A percentile compares a stretch with the other conserved stretches of the same genome.
These are phyloP conservation scores for Phytophthora parvispora DNA, from an alignment of 352 stramenopile species.

Conservation along the genomic window DNA sequence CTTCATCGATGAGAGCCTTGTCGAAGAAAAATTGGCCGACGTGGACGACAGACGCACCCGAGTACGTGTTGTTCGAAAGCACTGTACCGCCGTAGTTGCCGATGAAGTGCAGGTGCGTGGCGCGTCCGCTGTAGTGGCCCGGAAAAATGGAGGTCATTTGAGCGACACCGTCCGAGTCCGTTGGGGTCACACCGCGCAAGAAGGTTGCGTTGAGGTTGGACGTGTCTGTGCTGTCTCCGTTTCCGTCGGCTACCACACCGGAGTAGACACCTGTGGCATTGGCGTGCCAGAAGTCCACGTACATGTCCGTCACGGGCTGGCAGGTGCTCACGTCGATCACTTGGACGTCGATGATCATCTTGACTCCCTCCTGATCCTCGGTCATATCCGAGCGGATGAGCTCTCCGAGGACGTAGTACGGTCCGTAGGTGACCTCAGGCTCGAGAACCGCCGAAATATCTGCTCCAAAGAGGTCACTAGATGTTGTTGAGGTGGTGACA, in stretches of 20 bases:
- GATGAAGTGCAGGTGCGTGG: conserved; percentile 40
- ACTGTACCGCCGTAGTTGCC: conserved; percentile 31
- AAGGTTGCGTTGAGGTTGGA: conserved; percentile 40
- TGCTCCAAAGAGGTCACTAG: conserved; percentile 22
- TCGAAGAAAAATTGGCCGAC: conserved; percentile 43
- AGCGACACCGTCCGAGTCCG: conserved; percentile 26
- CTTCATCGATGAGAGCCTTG: conserved; percentile 37
- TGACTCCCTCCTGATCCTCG: conserved; percentile 25
- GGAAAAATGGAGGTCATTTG: conserved; percentile 35
- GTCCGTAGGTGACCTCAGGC: conserved; percentile 36
- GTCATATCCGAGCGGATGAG: conserved; percentile 34
- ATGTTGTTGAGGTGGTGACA: conserved; percentile 25
- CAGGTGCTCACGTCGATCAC: conserved; percentile 38
- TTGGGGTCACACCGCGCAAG: conserved; percentile 27
- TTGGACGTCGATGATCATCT: conserved; percentile 36
- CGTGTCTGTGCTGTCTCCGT: conserved; percentile 36
- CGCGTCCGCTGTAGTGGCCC: conserved; percentile 30
- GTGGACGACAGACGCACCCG: conserved; percentile 13
- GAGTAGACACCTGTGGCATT: conserved; percentile 43
- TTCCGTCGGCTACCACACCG: conserved; percentile 27
- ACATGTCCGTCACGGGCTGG: conserved; percentile 30
- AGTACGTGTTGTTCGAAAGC: conserved; percentile 29
- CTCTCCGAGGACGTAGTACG: conserved; percentile 37
- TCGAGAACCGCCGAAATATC: conserved; percentile 27
- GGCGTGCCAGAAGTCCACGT: conserved; percentile 41